These are phyloP conservation scores for Cyberlindnera americana DNA, from an alignment of 805 yeast genomes.

Conservation along the genomic window DNA sequence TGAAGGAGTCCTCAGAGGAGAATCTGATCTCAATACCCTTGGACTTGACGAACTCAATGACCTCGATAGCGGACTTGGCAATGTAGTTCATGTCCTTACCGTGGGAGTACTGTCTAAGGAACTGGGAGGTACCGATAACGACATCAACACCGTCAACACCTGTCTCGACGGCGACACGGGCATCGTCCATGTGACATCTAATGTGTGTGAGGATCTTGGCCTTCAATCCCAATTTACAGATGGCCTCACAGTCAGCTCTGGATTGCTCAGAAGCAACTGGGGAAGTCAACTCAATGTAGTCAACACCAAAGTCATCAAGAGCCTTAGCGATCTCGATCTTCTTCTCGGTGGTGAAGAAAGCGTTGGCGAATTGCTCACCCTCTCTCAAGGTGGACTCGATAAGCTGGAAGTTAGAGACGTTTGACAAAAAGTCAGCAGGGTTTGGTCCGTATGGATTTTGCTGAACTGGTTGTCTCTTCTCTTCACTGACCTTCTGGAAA, in stretches of 20 bases:
- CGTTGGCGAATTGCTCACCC: conserved; percentile 98
- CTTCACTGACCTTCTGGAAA: conserved; percentile 47
- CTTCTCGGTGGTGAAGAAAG: conserved; percentile 90
- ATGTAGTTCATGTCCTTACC: conserved; percentile 99
- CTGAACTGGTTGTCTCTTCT: conserved; percentile 32
- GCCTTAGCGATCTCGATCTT: conserved; percentile 97
- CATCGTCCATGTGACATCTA: conserved; percentile 99
- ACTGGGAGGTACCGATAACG: conserved; percentile 95
- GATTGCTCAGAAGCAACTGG: conserved; percentile 98
- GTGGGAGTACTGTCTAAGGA: conserved; percentile 89
- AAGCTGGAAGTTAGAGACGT: conserved; percentile 82
- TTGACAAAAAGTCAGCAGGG: conserved; percentile 88
- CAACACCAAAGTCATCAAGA: conserved; percentile 95
- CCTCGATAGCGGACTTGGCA: conserved; percentile 94
- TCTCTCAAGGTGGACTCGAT: conserved; percentile 96
- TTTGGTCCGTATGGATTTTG: conserved; percentile 92
- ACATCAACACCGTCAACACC: conserved; percentile 99
- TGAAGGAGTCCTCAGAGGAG: conserved; percentile 95
- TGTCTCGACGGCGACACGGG: conserved; percentile 93
- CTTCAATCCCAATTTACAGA: conserved; percentile 93
- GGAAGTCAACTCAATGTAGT: conserved; percentile 94
- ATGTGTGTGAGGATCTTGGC: conserved; percentile 96
- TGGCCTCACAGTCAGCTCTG: conserved; percentile 92
- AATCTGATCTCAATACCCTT: conserved; percentile 97
- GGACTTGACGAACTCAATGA: conserved; percentile 93